Base-by-base conservation (phyloP, 768 basidiomycete species). In the Lactarius sp. region DNA sequence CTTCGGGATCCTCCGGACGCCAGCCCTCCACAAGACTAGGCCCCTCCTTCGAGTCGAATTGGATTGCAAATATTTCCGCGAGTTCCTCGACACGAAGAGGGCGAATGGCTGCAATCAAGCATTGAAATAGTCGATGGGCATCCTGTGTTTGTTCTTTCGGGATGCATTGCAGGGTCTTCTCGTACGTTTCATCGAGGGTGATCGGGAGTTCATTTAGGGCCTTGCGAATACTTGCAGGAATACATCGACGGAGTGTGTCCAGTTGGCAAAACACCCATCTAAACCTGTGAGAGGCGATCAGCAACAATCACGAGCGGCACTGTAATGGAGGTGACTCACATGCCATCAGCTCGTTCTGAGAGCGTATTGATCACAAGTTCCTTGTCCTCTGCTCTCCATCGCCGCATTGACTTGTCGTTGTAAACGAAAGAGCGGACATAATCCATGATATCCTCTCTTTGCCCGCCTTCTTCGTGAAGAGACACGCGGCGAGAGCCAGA, bases 231-330 rank as follows among this genome's bases (percentile, higher is more conserved):
- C n/a, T 14, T 2, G 33, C 2, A 9, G 44, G 44, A 6, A 36
- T n/a, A n/a, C 44, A 22, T 18, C 55, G 27, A 37, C 55, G 42
- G 10, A 46, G 55, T 1, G 10, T 27, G 31, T 46, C 42, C 55
- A 56, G n/a, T n/a, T 56, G 42, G 18, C 44, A 57, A n/a, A 5
- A 57, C 6, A 47, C 44, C 56, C 44, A 57, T 36, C 56, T 9
- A 14, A 57, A 57, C 56, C 56, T 57, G 44, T 13, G 9, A 10
- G n/a, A 13, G n/a, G 27, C 3, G 4, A 20, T 44, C 13, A 39
- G 5, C 6, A 39, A 20, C 46, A 39, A 36, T 49, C 12, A 16
- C 36, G 7, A 16, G 22, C 22, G 20, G 13, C 9, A 22, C 6
- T 31, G 13, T 22, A 20, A 20, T 1, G 7, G 1, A 31, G 16